Evolutionary conservation across 2,329 filamentous ascomycete genomes (phyloP).

Genomic region (Botrytis galanthina): DNA sequence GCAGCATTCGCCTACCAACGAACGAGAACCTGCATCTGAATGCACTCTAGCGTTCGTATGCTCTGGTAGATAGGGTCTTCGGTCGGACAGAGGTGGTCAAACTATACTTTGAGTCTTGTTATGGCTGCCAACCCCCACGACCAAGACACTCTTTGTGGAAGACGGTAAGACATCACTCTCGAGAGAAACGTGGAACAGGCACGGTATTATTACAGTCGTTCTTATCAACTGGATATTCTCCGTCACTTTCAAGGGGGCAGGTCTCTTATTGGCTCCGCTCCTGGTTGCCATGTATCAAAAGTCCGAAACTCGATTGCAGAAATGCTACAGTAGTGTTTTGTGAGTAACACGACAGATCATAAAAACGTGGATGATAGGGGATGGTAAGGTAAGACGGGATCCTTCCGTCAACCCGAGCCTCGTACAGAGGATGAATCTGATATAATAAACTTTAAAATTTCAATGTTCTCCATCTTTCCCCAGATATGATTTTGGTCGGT

Average conservation of each 20-base stretch:
- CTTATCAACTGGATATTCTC: conserved; percentile 3
- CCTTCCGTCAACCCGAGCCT: not conserved
- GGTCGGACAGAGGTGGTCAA: not conserved
- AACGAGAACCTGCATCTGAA: not conserved
- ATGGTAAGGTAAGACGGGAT: not conserved
- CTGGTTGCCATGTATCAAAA: not conserved
- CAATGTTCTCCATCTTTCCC: not conserved
- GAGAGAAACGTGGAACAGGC: not conserved
- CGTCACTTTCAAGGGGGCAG: not conserved
- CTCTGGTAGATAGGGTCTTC: not conserved
- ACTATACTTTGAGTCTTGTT: not conserved
- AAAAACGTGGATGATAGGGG: not conserved
- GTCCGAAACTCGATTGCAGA: not conserved
- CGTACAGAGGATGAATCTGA: not conserved
- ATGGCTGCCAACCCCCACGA: not conserved
- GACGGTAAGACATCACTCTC: not conserved
- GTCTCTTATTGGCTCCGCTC: not conserved
- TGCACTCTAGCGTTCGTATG: not conserved
- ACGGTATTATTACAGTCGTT: not conserved
- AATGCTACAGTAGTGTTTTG: not conserved
- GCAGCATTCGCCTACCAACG: not conserved
- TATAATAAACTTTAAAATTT: not conserved
- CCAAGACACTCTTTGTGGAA: not conserved
- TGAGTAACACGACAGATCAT: not conserved
- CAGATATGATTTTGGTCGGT: not conserved